phyloP scores from a whole-genome alignment of 2,329 filamentous ascomycete species.

The Lachnellula hyalina region DNA sequence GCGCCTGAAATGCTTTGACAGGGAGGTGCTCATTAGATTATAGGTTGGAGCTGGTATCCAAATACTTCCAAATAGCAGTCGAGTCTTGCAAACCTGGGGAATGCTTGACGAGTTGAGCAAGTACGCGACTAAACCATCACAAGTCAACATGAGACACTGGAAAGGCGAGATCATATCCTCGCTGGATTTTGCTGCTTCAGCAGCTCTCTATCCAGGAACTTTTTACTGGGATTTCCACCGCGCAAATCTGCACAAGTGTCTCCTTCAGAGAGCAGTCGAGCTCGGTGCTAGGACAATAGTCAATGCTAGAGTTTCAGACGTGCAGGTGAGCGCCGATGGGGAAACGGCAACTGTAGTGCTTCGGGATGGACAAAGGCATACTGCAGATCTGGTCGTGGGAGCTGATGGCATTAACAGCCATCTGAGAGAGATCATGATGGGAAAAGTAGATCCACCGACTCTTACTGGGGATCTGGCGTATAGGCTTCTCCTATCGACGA shows the following conservation, averaged over 20 bases:
- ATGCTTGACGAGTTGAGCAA: constrained; percentile 11
- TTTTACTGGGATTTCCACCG: constrained; percentile 43
- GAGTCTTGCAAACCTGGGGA: constrained; percentile 25
- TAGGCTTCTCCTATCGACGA: constrained; percentile 40
- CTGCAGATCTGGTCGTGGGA: constrained; percentile 36
- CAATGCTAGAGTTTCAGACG: constrained; percentile 33
- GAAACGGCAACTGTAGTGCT: constrained; percentile 23
- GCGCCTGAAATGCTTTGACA: constrained; percentile 36
- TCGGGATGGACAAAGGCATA: constrained; percentile 26
- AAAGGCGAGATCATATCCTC: constrained; percentile 24
- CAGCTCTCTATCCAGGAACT: constrained; percentile 21
- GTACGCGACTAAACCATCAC: constrained; percentile 33
- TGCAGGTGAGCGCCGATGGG: constrained; percentile 23
- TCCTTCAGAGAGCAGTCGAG: constrained; percentile 36
- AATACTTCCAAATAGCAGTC: constrained; percentile 24
- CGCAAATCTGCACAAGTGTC: constrained; percentile 41
- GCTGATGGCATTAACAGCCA: constrained; percentile 39
- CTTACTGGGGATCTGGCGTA: constrained; percentile 43
- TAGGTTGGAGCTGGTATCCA: constrained; percentile 33
- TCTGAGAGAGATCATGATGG: constrained; percentile 36
- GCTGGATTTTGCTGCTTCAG: constrained; percentile 18
- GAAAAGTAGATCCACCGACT: constrained; percentile 40
- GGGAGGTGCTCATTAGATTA: constrained; percentile 37
- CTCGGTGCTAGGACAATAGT: constrained; percentile 37
- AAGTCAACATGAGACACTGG: constrained; percentile 46